Conservation (phyloP, 129 eudicot species). For the Saposhnikovia divaricata region DNA sequence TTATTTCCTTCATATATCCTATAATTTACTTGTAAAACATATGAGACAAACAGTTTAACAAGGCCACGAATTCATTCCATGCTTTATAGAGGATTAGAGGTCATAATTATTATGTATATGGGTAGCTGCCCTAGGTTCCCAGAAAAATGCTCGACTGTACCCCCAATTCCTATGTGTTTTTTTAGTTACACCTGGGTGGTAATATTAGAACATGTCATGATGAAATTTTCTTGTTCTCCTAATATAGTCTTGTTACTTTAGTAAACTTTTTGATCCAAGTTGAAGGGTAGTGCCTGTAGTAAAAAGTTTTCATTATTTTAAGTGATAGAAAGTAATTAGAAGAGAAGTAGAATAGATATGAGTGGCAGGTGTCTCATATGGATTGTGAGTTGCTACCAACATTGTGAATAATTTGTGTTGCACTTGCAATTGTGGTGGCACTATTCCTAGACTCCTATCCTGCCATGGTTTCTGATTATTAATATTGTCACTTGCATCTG, state of each 20-base stretch:
- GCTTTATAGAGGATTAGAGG: no score
- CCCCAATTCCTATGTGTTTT: background rate
- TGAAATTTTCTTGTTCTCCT: background rate
- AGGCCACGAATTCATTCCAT: no score
- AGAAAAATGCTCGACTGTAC: no score
- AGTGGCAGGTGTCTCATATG: background rate
- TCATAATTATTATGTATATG: no score
- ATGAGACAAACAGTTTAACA: no score
- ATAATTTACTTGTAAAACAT: no score
- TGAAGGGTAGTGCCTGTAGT: background rate
- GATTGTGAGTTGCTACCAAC: background rate
- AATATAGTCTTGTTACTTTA: background rate
- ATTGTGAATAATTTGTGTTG: no score
- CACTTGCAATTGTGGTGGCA: background rate
- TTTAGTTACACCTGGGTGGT: background rate
- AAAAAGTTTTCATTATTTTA: background rate
- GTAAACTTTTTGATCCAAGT: background rate
- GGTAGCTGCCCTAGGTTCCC: no score
- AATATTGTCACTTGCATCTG: background rate
- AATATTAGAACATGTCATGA: background rate
- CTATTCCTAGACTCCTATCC: background rate
- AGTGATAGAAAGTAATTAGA: background rate
- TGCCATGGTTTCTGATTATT: background rate
- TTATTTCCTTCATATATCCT: no score
- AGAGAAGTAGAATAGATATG: background rate